A percentile compares a stretch with the other conserved stretches of the same genome.
These are phyloP conservation scores for Gaeumannomyces sp. DNA, from an alignment of 2,329 filamentous ascomycete genomes.

Conservation along the genomic window DNA sequence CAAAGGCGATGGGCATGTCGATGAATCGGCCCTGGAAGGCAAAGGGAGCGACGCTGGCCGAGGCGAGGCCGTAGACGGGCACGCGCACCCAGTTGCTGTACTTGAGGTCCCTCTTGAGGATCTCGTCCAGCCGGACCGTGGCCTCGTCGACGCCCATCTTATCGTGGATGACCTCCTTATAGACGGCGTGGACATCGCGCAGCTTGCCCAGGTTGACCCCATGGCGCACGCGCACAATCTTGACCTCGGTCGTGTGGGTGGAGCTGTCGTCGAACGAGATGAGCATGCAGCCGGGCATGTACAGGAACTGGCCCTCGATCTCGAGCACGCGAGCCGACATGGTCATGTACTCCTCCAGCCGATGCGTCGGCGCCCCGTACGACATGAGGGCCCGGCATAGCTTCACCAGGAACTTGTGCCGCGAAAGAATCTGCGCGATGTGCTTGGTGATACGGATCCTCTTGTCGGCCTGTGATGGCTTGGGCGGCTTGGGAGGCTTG, in stretches of 20 bases:
- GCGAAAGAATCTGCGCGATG: conserved; percentile 63
- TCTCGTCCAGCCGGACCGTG: conserved; percentile 51
- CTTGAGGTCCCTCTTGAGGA: conserved; percentile 40
- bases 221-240: conserved; percentile 62
- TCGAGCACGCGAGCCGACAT: conserved; percentile 86
- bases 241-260: conserved; percentile 75
- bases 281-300: conserved; percentile 89
- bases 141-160: conserved; percentile 67
- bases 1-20: conserved; percentile 70
- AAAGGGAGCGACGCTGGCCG: conserved; percentile 70
- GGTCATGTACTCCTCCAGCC: conserved; percentile 84
- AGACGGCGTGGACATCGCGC: conserved; percentile 68
- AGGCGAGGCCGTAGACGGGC: conserved; percentile 68
- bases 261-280: conserved; percentile 75
- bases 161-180: conserved; percentile 78
- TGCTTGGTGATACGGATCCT: conserved; percentile 45
- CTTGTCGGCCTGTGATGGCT: conserved; percentile 17
- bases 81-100: conserved; percentile 51
- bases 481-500: background rate
- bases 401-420: conserved; percentile 77
- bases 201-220: conserved; percentile 70
- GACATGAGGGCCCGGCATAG: conserved; percentile 83
- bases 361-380: conserved; percentile 85
- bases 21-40: conserved; percentile 71
- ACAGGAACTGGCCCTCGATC: conserved; percentile 84